A percentile compares a stretch with the other conserved stretches of the same genome.
Evolutionary conservation across 768 basidiomycete species (phyloP).

Genomic region (Suillus cothurnatus): DNA sequence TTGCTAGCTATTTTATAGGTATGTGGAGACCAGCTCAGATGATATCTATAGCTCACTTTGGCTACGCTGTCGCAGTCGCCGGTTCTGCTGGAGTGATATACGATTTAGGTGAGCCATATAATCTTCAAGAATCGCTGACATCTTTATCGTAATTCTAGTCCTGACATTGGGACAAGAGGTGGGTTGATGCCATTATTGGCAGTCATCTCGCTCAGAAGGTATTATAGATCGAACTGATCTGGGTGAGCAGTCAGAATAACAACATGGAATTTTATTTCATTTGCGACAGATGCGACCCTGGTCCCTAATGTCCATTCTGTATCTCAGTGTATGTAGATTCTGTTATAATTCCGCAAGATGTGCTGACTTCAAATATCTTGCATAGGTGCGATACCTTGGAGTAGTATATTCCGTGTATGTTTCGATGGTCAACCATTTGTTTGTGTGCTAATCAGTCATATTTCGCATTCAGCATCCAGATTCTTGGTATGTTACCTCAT

Average conservation of each 20-base stretch:
- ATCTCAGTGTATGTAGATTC: neutral
- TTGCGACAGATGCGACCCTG: neutral
- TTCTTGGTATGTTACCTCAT: neutral
- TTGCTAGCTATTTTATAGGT: neutral
- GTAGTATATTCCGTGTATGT: neutral
- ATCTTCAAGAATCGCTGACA: neutral
- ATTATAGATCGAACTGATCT: neutral
- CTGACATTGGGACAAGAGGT: slow-evolving; percentile 1
- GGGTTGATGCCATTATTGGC: neutral
- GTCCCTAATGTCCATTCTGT: neutral
- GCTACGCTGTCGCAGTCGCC: neutral
- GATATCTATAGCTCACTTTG: neutral
- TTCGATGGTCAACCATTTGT: neutral
- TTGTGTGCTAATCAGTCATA: neutral
- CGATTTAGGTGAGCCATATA: neutral
- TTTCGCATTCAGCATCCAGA: neutral
- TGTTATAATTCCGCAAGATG: neutral
- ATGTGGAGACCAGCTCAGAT: neutral
- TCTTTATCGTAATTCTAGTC: neutral
- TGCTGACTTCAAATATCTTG: neutral
- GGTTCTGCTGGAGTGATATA: neutral
- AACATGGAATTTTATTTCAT: neutral
- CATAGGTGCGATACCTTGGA: neutral
- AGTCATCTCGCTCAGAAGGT: neutral
- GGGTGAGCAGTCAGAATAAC: neutral